Conservation (phyloP, 139 green algal genomes). For the Desmodesmus armatus region DNA sequence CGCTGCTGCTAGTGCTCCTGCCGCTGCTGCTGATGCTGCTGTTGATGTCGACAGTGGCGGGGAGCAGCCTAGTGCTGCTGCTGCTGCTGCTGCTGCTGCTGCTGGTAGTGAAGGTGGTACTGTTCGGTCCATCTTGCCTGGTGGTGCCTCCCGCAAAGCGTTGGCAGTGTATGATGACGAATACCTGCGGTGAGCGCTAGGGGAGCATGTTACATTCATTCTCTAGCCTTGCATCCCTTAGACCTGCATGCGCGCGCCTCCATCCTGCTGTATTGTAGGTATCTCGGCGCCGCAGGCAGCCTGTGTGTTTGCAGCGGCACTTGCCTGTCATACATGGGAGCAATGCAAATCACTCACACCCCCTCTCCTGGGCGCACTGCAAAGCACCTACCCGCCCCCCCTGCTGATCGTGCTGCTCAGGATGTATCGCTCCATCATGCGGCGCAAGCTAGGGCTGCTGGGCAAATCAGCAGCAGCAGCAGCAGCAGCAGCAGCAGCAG, state of each 20-base stretch:
- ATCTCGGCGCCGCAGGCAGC: too few species aligned
- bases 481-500: constrained; percentile 41
- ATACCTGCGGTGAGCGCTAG: constrained; percentile 42
- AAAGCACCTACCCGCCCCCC: too few species aligned
- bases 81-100: not conserved
- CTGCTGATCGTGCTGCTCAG: not conserved
- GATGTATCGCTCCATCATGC: constrained; percentile 44
- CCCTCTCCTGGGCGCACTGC: too few species aligned
- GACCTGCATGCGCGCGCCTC: too few species aligned
- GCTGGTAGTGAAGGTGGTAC: not conserved
- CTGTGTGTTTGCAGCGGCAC: too few species aligned
- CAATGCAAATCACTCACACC: too few species aligned
- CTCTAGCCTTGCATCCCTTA: too few species aligned
- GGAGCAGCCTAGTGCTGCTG: too few species aligned
- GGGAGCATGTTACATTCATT: too few species aligned
- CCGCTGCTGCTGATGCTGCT: constrained; percentile 9
- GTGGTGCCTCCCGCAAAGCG: constrained; percentile 10
- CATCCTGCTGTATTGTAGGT: too few species aligned
- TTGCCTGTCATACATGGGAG: too few species aligned
- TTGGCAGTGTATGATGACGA: constrained; percentile 50
- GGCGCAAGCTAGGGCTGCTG: constrained; percentile 60
- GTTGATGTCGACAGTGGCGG: not conserved
- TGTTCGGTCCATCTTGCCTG: constrained; percentile 33
- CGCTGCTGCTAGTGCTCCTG: not conserved
- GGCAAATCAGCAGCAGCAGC: constrained; percentile 20